Conservation (phyloP, 2,329 filamentous ascomycete species). For the Raffaelea arxii region DNA sequence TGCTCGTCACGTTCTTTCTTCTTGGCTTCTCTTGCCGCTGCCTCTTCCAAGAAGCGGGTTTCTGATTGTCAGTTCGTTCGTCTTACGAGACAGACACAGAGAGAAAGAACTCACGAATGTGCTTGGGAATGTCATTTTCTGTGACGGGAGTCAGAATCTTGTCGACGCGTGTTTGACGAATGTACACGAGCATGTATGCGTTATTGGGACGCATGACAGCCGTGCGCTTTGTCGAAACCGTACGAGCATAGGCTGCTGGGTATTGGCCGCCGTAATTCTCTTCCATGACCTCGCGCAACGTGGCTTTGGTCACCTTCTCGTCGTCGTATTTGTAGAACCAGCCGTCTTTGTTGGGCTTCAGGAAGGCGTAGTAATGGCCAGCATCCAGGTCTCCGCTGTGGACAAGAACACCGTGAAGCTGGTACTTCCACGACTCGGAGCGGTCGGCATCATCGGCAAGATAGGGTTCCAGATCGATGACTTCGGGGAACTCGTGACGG, state of each 20-base stretch:
- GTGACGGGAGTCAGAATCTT: constrained; percentile 68
- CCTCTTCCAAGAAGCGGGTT: constrained; percentile 71
- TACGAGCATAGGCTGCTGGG: constrained; percentile 32
- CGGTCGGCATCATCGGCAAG: constrained; percentile 77
- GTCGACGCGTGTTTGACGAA: constrained; percentile 78
- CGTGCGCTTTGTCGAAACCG: constrained; percentile 41
- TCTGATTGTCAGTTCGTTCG: constrained; percentile 38
- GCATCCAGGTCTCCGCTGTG: constrained; percentile 96
- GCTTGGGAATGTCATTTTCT: constrained; percentile 69
- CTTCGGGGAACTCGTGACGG: constrained; percentile 79
- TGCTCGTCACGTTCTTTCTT: constrained; percentile 88
- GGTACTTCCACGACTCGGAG: constrained; percentile 84
- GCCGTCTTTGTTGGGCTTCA: constrained; percentile 88
- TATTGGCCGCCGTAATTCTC: constrained; percentile 96
- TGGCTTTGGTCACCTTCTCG: constrained; percentile 91
- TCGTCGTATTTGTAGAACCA: constrained; percentile 97
- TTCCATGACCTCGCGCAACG: constrained; percentile 81
- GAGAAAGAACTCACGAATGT: constrained; percentile 54
- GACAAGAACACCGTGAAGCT: constrained; percentile 88
- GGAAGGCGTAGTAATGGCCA: constrained; percentile 94
- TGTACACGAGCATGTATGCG: constrained; percentile 98
- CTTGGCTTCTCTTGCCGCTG: constrained; percentile 61
- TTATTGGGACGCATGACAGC: constrained; percentile 62
- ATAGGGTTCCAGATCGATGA: constrained; percentile 77
- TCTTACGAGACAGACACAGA: no score